Evolutionary conservation across 164 flowering plant genomes (phyloP).

Genomic region (Protea cynaroides): DNA sequence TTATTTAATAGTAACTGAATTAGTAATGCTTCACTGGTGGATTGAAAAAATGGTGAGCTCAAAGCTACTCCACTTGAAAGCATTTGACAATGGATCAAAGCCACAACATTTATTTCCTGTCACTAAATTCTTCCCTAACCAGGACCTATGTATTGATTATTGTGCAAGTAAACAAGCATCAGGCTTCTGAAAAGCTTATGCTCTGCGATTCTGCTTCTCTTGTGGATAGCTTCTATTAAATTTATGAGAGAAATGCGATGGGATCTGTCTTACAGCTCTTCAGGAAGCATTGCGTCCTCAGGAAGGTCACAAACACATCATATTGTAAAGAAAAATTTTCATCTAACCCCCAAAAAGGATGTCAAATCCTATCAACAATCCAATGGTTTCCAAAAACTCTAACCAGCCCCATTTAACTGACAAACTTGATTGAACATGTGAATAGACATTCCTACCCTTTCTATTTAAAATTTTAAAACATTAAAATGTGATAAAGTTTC

Average conservation of each 20-base stretch:
- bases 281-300: slow-evolving; percentile 97
- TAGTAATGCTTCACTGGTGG: no score
- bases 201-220: background rate
- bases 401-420: no score
- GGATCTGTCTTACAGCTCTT: slow-evolving; percentile 52
- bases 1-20: no score
- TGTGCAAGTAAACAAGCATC: slow-evolving; percentile 1
- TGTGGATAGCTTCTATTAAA: background rate
- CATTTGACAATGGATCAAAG: slow-evolving; percentile 1
- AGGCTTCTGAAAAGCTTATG: background rate
- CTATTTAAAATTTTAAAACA: no score
- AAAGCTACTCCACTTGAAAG: background rate
- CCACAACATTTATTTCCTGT: background rate
- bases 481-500: no score
- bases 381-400: no score
- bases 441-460: no score
- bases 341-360: no score
- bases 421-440: no score
- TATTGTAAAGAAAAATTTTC: no score
- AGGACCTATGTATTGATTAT: slow-evolving; percentile 8
- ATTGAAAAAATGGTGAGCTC: background rate
- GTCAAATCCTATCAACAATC: no score
- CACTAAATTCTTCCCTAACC: background rate
- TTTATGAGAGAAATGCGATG: background rate
- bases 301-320: slow-evolving; percentile 67